Percentiles rank a stretch among this genome's conserved stretches.
Conservation (phyloP, 2,329 filamentous ascomycete species). For the Byssothecium circinans region DNA sequence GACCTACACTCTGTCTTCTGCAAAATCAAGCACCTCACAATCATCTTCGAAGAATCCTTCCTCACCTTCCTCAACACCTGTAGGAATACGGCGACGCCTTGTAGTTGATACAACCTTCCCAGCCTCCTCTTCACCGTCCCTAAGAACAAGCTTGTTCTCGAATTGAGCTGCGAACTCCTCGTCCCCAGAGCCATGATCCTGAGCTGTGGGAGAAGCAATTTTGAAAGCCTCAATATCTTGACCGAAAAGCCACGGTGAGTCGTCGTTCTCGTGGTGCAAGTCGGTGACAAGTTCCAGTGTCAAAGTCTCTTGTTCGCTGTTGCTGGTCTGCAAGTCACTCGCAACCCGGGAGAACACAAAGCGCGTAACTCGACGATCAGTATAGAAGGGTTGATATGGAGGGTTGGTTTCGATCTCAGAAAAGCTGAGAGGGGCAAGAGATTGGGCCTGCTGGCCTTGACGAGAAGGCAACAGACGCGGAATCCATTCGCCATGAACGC, state of each 20-base stretch:
- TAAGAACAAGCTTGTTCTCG: constrained; percentile 52
- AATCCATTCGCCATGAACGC: constrained; percentile 40
- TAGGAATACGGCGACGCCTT: constrained; percentile 62
- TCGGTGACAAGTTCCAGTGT: constrained; percentile 27
- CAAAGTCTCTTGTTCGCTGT: constrained; percentile 24
- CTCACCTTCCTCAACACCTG: constrained; percentile 60
- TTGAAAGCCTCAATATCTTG: constrained; percentile 52
- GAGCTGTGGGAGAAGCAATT: constrained; percentile 44
- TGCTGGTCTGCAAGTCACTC: constrained; percentile 21
- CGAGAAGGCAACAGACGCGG: constrained; percentile 33
- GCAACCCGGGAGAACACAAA: constrained; percentile 61
- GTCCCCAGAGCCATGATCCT: constrained; percentile 40
- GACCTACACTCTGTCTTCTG: constrained; percentile 55
- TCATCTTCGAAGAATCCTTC: constrained; percentile 87
- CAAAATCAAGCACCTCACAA: constrained; percentile 88
- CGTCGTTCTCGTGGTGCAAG: constrained; percentile 40
- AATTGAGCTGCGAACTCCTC: constrained; percentile 44
- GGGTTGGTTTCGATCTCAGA: constrained; percentile 95
- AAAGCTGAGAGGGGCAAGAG: constrained; percentile 58
- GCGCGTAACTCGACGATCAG: constrained; percentile 79
- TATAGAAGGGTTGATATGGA: constrained; percentile 94
- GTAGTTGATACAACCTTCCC: constrained; percentile 85
- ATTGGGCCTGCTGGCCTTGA: constrained; percentile 10
- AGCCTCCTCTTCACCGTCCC: constrained; percentile 59
- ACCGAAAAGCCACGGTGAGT: constrained; percentile 57